Conservation (phyloP, 768 basidiomycete genomes). For the Strobilomyces confusus region DNA sequence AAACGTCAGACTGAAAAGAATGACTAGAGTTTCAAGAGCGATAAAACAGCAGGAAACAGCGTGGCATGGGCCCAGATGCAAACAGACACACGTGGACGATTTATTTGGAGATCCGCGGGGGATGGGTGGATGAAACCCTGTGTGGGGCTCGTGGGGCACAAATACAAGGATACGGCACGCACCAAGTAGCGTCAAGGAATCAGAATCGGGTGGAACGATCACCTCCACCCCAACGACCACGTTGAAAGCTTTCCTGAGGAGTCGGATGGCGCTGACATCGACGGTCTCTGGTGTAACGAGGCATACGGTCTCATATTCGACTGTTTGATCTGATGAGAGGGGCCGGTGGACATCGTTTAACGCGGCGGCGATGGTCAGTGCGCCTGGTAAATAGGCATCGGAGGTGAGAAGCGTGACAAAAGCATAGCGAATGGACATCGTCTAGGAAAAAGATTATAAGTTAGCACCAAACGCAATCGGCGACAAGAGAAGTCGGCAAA, state of each 20-base stretch:
- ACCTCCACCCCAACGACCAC: slow-evolving; percentile 89
- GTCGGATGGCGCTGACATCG: slow-evolving; percentile 75
- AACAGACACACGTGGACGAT: slow-evolving; percentile 7
- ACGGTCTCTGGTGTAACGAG: slow-evolving; percentile 93
- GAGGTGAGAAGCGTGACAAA: slow-evolving; percentile 93
- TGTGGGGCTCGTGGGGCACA: slow-evolving; percentile 2
- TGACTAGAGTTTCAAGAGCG: slow-evolving; percentile 1
- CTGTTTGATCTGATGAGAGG: slow-evolving; percentile 41
- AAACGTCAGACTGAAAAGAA: slow-evolving; percentile 10
- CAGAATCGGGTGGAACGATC: slow-evolving; percentile 64
- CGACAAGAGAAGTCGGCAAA: slow-evolving; percentile 5
- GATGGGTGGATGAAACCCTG: neutral
- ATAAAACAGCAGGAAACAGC: slow-evolving; percentile 19
- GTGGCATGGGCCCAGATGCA: slow-evolving; percentile 11
- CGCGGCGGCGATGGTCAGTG: slow-evolving; percentile 80
- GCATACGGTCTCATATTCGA: slow-evolving; percentile 71
- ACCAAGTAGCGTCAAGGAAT: slow-evolving; percentile 82
- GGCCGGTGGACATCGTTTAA: slow-evolving; percentile 67
- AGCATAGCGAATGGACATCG: slow-evolving; percentile 68
- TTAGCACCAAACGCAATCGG: slow-evolving; percentile 10
- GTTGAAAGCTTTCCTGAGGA: slow-evolving; percentile 76
- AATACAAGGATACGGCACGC: slow-evolving; percentile 17
- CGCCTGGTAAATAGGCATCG: slow-evolving; percentile 89
- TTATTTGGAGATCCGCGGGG: slow-evolving; percentile 7
- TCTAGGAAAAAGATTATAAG: slow-evolving; percentile 16